Percentiles rank a stretch among this genome's conserved stretches.
Evolutionary conservation across 331 rosid genomes (phyloP).

Genomic region (Malus hybrid): DNA sequence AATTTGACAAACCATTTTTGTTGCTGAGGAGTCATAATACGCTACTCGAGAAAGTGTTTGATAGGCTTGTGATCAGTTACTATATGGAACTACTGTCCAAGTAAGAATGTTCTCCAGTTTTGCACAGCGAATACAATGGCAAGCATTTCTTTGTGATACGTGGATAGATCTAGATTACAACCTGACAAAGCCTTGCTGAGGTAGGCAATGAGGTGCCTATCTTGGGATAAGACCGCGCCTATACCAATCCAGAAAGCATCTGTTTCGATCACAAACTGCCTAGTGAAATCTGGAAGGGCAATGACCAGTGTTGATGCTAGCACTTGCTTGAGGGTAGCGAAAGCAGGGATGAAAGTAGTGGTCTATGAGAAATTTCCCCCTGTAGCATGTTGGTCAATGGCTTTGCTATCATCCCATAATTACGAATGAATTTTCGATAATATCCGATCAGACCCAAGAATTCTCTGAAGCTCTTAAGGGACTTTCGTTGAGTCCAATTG

Average conservation of each 20-base stretch:
- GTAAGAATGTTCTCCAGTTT: neutral
- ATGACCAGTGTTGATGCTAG: neutral
- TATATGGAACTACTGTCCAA: neutral
- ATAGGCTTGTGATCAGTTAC: neutral
- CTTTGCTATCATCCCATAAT: neutral
- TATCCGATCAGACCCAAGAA: neutral
- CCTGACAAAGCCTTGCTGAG: no score
- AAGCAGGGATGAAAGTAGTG: accelerated
- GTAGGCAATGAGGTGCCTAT: no score
- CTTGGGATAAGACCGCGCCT: neutral
- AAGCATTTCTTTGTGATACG: neutral
- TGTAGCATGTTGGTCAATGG: no score
- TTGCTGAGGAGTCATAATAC: neutral
- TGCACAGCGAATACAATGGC: neutral
- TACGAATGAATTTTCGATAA: neutral
- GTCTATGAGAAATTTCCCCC: neutral
- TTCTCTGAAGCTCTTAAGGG: accelerated
- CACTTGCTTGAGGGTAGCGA: neutral
- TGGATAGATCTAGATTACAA: no score
- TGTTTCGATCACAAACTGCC: neutral
- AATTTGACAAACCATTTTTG: neutral
- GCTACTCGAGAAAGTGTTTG: neutral
- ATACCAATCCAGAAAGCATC: neutral
- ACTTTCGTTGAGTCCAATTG: neutral
- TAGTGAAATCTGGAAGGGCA: neutral